Evolutionary conservation across 202 grass and related monocot genomes (phyloP).

Genomic region (Carex sylvatica): DNA sequence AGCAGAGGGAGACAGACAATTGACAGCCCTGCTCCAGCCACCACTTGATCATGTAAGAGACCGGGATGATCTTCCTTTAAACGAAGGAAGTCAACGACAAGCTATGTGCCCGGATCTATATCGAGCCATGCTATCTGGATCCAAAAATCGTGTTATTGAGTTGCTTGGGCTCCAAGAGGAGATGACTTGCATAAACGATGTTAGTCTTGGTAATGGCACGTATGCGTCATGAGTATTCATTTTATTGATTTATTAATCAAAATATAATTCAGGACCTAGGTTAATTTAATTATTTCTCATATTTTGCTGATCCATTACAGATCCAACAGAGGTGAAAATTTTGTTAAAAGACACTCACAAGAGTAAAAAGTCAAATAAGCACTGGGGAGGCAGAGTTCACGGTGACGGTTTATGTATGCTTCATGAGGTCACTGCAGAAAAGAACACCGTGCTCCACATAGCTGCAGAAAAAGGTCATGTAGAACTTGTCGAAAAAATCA

Average conservation of each 20-base stretch:
- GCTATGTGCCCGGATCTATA: slow-evolving; percentile 20
- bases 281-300: background rate
- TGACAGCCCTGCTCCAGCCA: background rate
- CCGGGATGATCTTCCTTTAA: background rate
- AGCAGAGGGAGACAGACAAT: too few species aligned
- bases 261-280: too few species aligned
- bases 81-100: background rate
- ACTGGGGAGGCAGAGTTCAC: background rate
- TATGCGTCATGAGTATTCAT: background rate
- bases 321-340: background rate
- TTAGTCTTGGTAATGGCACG: background rate
- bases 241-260: too few species aligned
- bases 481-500: background rate
- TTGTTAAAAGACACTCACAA: background rate
- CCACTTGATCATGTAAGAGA: too few species aligned
- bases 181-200: background rate
- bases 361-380: background rate
- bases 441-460: slow-evolving; percentile 38
- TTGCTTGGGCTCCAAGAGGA: background rate
- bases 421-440: background rate
- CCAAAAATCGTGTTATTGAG: background rate
- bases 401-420: background rate
- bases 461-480: background rate
- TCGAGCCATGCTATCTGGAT: background rate
- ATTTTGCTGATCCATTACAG: background rate